Evolutionary conservation across 768 basidiomycete species (phyloP).

Genomic region (Boletus fagicola): DNA sequence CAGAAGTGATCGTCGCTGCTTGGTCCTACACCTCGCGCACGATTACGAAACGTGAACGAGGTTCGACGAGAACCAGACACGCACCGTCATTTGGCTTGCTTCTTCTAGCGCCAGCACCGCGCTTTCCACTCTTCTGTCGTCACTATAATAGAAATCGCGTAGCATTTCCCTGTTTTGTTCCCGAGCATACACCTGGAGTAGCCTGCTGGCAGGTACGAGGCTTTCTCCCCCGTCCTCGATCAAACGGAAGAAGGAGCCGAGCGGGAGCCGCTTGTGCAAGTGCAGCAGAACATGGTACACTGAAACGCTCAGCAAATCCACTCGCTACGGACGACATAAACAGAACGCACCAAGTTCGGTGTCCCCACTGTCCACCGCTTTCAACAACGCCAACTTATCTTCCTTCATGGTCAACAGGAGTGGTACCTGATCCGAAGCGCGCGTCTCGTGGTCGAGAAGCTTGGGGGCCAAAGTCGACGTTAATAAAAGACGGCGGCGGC

Average conservation of each 20-base stretch:
- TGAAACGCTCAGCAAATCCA: slow-evolving; percentile 29
- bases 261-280: slow-evolving; percentile 74
- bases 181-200: slow-evolving; percentile 87
- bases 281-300: slow-evolving; percentile 94
- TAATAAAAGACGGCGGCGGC: background rate
- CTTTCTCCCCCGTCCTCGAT: slow-evolving; percentile 85
- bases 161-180: slow-evolving; percentile 91
- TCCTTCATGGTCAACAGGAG: slow-evolving; percentile 94
- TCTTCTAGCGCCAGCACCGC: slow-evolving; percentile 88
- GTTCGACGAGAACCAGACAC: slow-evolving; percentile 9
- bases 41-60: background rate
- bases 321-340: background rate
- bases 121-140: slow-evolving; percentile 91
- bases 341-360: slow-evolving; percentile 77
- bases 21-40: slow-evolving; percentile 56
- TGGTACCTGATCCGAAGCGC: slow-evolving; percentile 90
- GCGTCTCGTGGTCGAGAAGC: slow-evolving; percentile 89
- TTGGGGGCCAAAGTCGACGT: slow-evolving; percentile 27
- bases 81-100: slow-evolving; percentile 62
- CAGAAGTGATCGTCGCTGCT: slow-evolving; percentile 60
- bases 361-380: slow-evolving; percentile 93
- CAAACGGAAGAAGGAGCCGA: slow-evolving; percentile 92
- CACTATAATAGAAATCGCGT: slow-evolving; percentile 96
- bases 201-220: slow-evolving; percentile 69
- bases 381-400: slow-evolving; percentile 79